phyloP scores from a whole-genome alignment of 345 rosid species.

The Lepidium africanum region DNA sequence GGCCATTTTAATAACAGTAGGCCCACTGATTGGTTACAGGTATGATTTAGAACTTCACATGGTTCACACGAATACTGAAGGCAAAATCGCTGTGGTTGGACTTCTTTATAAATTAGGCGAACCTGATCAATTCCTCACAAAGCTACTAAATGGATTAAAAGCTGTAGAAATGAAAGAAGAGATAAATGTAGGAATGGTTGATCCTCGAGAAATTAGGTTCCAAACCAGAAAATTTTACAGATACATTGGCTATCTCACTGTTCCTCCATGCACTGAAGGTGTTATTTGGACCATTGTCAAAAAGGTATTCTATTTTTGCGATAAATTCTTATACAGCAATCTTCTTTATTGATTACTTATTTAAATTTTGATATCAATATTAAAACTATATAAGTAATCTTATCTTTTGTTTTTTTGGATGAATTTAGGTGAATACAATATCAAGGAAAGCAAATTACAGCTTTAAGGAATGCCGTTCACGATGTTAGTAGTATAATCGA shows the following conservation, averaged over 20 bases:
- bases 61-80: conserved; percentile 37
- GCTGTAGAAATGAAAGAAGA: conserved; percentile 18
- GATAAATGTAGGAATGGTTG: conserved; percentile 34
- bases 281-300: conserved; percentile 58
- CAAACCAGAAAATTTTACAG: conserved; percentile 55
- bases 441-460: conserved; percentile 54
- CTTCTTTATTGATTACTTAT: background rate
- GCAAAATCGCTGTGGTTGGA: conserved; percentile 41
- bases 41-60: conserved; percentile 54
- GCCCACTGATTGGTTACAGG: conserved; percentile 15
- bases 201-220: conserved; percentile 46
- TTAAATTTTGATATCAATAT: background rate
- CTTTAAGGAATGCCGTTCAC: conserved; percentile 43
- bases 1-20: background rate
- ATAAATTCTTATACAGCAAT: background rate
- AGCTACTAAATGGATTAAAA: conserved; percentile 43
- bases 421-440: conserved; percentile 47
- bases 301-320: conserved; percentile 28
- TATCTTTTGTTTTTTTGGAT: too few relatives aligned
- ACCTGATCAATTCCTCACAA: conserved; percentile 45
- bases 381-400: background rate
- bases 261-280: conserved; percentile 79
- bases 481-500: conserved; percentile 38
- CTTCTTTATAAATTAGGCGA: conserved; percentile 49
- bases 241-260: conserved; percentile 63